A percentile compares a stretch with the other conserved stretches of the same genome.
Conservation (phyloP, 768 basidiomycete genomes). For the Pholiota molesta region DNA sequence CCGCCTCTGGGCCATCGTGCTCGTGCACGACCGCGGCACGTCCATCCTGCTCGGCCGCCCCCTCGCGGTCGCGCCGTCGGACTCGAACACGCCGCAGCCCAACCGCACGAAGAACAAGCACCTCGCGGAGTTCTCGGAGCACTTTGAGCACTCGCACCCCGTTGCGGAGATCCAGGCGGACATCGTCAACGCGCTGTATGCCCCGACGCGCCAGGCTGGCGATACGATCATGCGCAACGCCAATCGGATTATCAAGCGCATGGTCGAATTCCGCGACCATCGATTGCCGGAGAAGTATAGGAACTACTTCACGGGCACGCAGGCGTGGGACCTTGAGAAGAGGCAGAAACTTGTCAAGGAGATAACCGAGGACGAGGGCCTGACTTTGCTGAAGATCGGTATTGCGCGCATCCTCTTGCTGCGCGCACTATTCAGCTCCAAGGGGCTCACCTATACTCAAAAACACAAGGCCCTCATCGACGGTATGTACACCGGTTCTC, state of each 20-base stretch:
- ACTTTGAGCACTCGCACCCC: constrained; percentile 76
- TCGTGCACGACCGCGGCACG: constrained; percentile 87
- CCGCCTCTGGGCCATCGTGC: constrained; percentile 82
- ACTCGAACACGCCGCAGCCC: constrained; percentile 80
- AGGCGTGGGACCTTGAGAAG: constrained; percentile 71
- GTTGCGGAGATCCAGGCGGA: constrained; percentile 87
- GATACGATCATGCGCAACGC: constrained; percentile 78
- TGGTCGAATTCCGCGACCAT: constrained; percentile 68
- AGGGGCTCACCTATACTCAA: constrained; percentile 66
- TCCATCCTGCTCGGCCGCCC: constrained; percentile 87
- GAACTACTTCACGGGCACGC: constrained; percentile 76
- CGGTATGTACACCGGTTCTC: constrained; percentile 47
- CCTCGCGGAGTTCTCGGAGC: constrained; percentile 66
- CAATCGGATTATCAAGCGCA: constrained; percentile 76
- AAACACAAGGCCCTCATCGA: constrained; percentile 76
- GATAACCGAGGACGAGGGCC: constrained; percentile 79
- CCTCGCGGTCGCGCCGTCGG: constrained; percentile 79
- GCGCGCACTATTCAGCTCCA: constrained; percentile 78
- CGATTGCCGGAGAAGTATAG: constrained; percentile 70
- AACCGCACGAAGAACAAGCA: constrained; percentile 44
- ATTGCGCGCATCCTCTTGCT: constrained; percentile 80
- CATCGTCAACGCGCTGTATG: constrained; percentile 85
- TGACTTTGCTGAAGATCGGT: constrained; percentile 82
- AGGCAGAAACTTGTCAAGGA: constrained; percentile 68
- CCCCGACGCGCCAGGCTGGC: constrained; percentile 69